A percentile compares a stretch with the other conserved stretches of the same genome.
Evolutionary conservation across 257 asterid species (phyloP).

Genomic region (Buddleja alternifolia): DNA sequence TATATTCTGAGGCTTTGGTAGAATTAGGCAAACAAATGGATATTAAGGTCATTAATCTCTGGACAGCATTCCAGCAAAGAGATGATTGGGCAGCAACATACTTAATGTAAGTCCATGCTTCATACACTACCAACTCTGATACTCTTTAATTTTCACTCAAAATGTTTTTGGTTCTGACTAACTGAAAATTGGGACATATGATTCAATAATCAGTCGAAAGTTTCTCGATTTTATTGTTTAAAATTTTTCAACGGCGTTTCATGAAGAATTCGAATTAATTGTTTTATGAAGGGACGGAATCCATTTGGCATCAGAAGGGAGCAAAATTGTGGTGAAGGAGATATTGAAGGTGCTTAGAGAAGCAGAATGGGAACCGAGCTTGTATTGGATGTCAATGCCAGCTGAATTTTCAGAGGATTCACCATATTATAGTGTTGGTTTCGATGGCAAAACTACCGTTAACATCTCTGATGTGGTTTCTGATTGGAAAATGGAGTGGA

Average conservation of each 20-base stretch:
- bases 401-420: conserved; percentile 47
- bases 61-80: conserved; percentile 60
- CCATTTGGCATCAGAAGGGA: conserved; percentile 50
- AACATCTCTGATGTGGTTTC: conserved; percentile 25
- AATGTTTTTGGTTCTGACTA: too few relatives aligned
- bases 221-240: too few relatives aligned
- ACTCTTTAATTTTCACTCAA: not conserved
- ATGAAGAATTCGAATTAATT: too few relatives aligned
- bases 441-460: conserved; percentile 35
- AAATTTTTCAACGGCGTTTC: too few relatives aligned
- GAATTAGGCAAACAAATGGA: conserved; percentile 54
- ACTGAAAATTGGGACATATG: too few relatives aligned
- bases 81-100: conserved; percentile 59
- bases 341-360: conserved; percentile 49
- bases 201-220: too few relatives aligned
- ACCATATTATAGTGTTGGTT: conserved; percentile 35
- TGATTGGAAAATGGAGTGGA: conserved; percentile 51
- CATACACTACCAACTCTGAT: not conserved
- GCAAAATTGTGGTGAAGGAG: conserved; percentile 48
- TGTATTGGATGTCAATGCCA: conserved; percentile 51
- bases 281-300: conserved; percentile 47
- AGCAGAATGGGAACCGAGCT: conserved; percentile 62
- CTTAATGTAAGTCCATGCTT: conserved; percentile 43
- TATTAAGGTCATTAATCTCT: conserved; percentile 60
- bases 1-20: conserved; percentile 63